Conservation (phyloP, 1,284 basidiomycete genomes). For the Ganoderma boninense region DNA sequence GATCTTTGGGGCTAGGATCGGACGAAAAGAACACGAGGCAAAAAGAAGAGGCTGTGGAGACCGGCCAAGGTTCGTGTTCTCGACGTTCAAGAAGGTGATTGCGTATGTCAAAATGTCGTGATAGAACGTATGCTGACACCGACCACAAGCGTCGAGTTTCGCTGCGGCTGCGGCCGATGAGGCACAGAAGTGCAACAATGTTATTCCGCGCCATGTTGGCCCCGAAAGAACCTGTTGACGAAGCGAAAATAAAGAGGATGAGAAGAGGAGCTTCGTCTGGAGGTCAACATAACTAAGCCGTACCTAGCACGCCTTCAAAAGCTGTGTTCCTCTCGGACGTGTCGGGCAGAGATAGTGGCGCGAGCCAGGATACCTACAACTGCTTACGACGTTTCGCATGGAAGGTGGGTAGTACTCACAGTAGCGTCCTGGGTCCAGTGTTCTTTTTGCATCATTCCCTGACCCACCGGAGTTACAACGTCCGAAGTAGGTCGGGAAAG, state of each 20-base stretch:
- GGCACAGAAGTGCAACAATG: not conserved
- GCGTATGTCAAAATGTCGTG: not conserved
- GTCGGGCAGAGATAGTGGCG: not conserved
- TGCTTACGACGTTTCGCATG: conserved; percentile 2
- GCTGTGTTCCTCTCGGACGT: not conserved
- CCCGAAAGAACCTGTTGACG: not conserved
- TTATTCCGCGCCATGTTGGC: not conserved
- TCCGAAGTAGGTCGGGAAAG: conserved; percentile 1
- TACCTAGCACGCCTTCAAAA: conserved; percentile 5
- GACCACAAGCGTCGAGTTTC: not conserved
- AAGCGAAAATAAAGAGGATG: not conserved
- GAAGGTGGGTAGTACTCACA: not conserved
- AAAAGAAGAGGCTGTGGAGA: not conserved
- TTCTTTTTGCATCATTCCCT: conserved; percentile 4
- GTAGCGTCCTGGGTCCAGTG: not conserved
- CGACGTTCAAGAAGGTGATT: not conserved
- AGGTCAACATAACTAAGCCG: conserved; percentile 3
- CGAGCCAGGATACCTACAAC: not conserved
- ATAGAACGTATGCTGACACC: conserved; percentile 1
- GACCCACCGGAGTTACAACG: conserved; percentile 3
- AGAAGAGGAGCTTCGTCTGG: not conserved
- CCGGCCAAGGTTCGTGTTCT: not conserved
- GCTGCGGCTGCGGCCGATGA: not conserved
- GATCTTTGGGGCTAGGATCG: not conserved
- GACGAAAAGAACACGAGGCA: not conserved